Evolutionary conservation across 1,284 basidiomycete species (phyloP).

Genomic region (Sporisorium reilianum): DNA sequence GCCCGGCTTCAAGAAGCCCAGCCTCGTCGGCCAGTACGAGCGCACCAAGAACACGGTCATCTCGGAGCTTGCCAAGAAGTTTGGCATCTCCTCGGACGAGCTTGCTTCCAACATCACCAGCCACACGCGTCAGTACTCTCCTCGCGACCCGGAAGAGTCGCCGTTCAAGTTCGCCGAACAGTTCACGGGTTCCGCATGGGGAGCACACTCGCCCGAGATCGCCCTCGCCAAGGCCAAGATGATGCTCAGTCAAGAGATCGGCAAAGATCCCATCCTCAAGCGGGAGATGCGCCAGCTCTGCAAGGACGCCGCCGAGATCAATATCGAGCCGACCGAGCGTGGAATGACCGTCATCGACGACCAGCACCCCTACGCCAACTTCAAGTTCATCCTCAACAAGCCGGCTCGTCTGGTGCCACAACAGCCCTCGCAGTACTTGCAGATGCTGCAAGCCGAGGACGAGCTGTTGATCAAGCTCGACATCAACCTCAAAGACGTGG

Average conservation of each 20-base stretch:
- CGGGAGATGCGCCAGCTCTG: constrained; percentile 83
- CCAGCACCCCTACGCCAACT: constrained; percentile 88
- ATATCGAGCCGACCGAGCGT: constrained; percentile 87
- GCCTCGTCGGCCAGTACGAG: constrained; percentile 87
- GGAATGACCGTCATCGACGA: constrained; percentile 92
- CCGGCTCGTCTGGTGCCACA: constrained; percentile 77
- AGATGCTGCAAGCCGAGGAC: constrained; percentile 90
- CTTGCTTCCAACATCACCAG: constrained; percentile 83
- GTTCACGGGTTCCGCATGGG: constrained; percentile 63
- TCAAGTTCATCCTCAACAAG: constrained; percentile 93
- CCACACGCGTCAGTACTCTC: constrained; percentile 73
- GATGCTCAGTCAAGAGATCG: constrained; percentile 89
- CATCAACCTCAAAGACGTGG: constrained; percentile 74
- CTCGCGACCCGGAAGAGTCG: constrained; percentile 73
- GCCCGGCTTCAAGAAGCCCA: constrained; percentile 79
- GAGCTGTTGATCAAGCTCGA: constrained; percentile 85
- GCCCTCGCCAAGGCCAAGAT: constrained; percentile 75
- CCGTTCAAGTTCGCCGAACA: constrained; percentile 57
- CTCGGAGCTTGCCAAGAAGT: constrained; percentile 81
- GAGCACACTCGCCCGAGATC: constrained; percentile 48
- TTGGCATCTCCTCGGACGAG: constrained; percentile 82
- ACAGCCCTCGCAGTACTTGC: constrained; percentile 80
- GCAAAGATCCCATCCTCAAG: constrained; percentile 89
- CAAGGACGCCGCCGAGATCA: constrained; percentile 81
- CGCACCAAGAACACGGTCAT: constrained; percentile 83